These are phyloP conservation scores for Neonectria punicea DNA, from an alignment of 2,329 filamentous ascomycete genomes.

Conservation along the genomic window DNA sequence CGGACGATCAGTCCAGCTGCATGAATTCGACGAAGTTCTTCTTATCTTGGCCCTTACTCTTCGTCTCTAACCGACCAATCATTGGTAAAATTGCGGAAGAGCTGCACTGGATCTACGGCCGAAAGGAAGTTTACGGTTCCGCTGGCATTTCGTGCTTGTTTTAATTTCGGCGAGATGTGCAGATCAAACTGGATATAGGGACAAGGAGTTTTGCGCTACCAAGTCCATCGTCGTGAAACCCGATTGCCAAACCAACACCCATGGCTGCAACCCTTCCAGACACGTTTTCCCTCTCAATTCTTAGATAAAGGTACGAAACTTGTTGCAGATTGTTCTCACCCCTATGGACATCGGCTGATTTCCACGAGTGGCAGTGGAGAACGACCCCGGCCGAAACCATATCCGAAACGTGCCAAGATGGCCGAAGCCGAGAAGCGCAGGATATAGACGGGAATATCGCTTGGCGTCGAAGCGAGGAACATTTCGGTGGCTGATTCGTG, in stretches of 20 bases:
- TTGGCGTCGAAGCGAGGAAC: background rate
- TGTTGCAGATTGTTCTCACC: slow-evolving; percentile 8
- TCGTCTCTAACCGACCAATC: too few species aligned
- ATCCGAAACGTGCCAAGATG: slow-evolving; percentile 6
- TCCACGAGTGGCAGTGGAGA: slow-evolving; percentile 3
- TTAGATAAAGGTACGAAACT: background rate
- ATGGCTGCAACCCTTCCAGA: background rate
- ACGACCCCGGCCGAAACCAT: slow-evolving; percentile 8
- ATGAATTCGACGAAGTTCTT: too few species aligned
- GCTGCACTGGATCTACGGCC: background rate
- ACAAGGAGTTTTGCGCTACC: background rate
- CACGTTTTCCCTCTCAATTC: background rate
- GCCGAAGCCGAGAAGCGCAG: background rate
- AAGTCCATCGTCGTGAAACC: slow-evolving; percentile 8
- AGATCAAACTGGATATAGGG: slow-evolving; percentile 5
- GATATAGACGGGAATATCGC: slow-evolving; percentile 12
- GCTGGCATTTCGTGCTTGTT: background rate
- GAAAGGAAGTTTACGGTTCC: background rate
- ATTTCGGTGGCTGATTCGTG: slow-evolving; percentile 6
- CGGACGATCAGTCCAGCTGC: too few species aligned
- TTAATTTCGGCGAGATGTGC: background rate
- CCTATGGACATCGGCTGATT: slow-evolving; percentile 13
- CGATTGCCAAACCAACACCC: background rate
- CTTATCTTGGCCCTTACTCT: too few species aligned
- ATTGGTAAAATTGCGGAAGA: background rate